A percentile compares a stretch with the other conserved stretches of the same genome.
Evolutionary conservation across 1,284 basidiomycete genomes (phyloP).

Genomic region (Ustilago bromivora): DNA sequence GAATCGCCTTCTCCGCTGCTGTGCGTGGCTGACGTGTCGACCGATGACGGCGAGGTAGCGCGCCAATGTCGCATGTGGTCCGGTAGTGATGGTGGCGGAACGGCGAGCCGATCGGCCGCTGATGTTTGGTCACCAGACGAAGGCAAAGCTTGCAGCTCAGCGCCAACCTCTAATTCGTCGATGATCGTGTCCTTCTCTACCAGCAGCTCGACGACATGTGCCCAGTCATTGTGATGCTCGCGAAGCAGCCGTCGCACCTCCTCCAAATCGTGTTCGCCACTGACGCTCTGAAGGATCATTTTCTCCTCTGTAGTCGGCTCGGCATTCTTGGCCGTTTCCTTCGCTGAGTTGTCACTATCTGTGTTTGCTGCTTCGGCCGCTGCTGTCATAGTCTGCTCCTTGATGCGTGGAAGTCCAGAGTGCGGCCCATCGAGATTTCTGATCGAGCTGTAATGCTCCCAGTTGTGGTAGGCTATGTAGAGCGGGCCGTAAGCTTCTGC

Average conservation of each 20-base stretch:
- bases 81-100: constrained; percentile 45
- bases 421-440: constrained; percentile 88
- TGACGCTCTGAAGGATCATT: constrained; percentile 57
- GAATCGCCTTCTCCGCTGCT: constrained; percentile 57
- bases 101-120: constrained; percentile 16
- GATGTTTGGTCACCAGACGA: constrained; percentile 6
- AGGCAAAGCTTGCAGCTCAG: constrained; percentile 39
- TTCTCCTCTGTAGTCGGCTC: constrained; percentile 49
- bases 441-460: constrained; percentile 94
- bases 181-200: constrained; percentile 45
- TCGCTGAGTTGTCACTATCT: constrained; percentile 10
- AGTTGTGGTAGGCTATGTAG: constrained; percentile 79
- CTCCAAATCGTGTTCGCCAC: constrained; percentile 36
- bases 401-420: constrained; percentile 79
- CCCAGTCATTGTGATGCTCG: constrained; percentile 53
- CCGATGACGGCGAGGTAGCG: constrained; percentile 57
- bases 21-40: constrained; percentile 56
- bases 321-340: constrained; percentile 6
- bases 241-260: constrained; percentile 44
- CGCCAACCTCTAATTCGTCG: constrained; percentile 46
- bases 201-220: constrained; percentile 51
- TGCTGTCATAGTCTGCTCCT: constrained; percentile 71
- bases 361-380: constrained; percentile 21
- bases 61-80: constrained; percentile 60
- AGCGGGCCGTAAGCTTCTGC: constrained; percentile 63